Percentiles rank a stretch among this genome's conserved stretches.
Evolutionary conservation across 495 filamentous ascomycete species (phyloP).

Genomic region (Lophium mytilinum): DNA sequence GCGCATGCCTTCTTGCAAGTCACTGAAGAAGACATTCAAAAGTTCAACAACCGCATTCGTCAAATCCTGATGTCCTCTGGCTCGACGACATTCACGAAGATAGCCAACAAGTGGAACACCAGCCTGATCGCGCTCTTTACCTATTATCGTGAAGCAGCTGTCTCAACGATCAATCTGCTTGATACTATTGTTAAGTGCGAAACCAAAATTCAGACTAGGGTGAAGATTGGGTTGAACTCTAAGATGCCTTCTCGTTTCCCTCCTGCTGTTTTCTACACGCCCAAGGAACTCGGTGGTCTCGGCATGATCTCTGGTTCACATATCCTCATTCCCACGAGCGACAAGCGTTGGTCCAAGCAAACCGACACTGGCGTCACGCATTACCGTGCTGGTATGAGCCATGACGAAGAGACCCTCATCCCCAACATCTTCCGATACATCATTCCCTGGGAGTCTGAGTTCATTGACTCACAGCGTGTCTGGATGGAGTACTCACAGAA

Average conservation of each 20-base stretch:
- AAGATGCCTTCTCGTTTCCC: slow-evolving; percentile 99
- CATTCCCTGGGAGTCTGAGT: slow-evolving; percentile 98
- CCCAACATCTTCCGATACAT: slow-evolving; percentile 99
- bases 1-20: slow-evolving; percentile 98
- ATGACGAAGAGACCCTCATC: slow-evolving; percentile 95
- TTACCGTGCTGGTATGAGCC: slow-evolving; percentile 96
- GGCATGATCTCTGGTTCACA: slow-evolving; percentile 99
- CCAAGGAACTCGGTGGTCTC: slow-evolving; percentile 94
- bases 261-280: slow-evolving; percentile 97
- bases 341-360: slow-evolving; percentile 97
- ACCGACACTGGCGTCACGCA: slow-evolving; percentile 97
- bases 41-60: slow-evolving; percentile 98
- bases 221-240: slow-evolving; percentile 98
- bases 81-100: slow-evolving; percentile 99
- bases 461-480: slow-evolving; percentile 96
- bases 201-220: slow-evolving; percentile 98
- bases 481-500: slow-evolving; percentile 99
- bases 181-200: slow-evolving; percentile 99
- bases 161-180: slow-evolving; percentile 90
- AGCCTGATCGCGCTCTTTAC: slow-evolving; percentile 98
- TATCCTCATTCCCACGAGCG: slow-evolving; percentile 94
- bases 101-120: slow-evolving; percentile 99
- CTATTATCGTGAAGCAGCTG: slow-evolving; percentile 96
- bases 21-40: slow-evolving; percentile 95
- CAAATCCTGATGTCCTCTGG: slow-evolving; percentile 99